A percentile compares a stretch with the other conserved stretches of the same genome.
Evolutionary conservation across 1,284 basidiomycete genomes (phyloP).

Genomic region (Sutorius eximius): DNA sequence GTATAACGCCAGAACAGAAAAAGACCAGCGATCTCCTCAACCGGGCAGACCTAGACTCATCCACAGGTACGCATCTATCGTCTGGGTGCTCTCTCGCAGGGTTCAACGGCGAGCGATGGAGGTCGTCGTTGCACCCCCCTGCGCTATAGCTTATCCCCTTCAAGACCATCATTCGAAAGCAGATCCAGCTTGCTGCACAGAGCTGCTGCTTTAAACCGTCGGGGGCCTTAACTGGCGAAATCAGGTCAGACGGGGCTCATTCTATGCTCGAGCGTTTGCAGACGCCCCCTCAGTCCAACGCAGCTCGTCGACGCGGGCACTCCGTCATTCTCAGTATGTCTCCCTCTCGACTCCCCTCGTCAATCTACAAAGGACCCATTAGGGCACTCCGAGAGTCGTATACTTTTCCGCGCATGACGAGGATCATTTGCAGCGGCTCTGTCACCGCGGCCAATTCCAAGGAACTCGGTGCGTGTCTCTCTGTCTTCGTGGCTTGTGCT

Average conservation of each 20-base stretch:
- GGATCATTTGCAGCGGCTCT: constrained; percentile 96
- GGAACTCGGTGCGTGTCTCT: constrained; percentile 68
- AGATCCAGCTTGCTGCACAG: constrained; percentile 84
- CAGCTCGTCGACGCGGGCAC: constrained; percentile 87
- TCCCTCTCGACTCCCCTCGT: background rate
- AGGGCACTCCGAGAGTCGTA: constrained; percentile 96
- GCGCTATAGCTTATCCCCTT: constrained; percentile 80
- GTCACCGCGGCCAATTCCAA: constrained; percentile 87
- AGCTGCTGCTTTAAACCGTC: constrained; percentile 85
- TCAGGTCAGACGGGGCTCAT: constrained; percentile 55
- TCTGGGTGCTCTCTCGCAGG: background rate
- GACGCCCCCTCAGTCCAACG: constrained; percentile 49
- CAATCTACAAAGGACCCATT: background rate
- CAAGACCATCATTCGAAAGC: constrained; percentile 56
- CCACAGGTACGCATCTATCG: constrained; percentile 57
- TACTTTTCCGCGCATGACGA: constrained; percentile 81
- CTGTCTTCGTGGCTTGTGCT: background rate
- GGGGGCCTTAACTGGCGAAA: constrained; percentile 96
- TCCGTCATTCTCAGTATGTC: constrained; percentile 81
- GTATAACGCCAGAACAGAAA: constrained; percentile 84
- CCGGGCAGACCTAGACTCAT: constrained; percentile 71
- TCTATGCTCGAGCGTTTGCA: background rate
- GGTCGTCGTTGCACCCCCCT: constrained; percentile 92
- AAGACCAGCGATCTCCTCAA: constrained; percentile 68
- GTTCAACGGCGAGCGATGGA: constrained; percentile 47